These are phyloP conservation scores for Fusarium proliferatum DNA, from an alignment of 2,329 filamentous ascomycete genomes.

Conservation along the genomic window DNA sequence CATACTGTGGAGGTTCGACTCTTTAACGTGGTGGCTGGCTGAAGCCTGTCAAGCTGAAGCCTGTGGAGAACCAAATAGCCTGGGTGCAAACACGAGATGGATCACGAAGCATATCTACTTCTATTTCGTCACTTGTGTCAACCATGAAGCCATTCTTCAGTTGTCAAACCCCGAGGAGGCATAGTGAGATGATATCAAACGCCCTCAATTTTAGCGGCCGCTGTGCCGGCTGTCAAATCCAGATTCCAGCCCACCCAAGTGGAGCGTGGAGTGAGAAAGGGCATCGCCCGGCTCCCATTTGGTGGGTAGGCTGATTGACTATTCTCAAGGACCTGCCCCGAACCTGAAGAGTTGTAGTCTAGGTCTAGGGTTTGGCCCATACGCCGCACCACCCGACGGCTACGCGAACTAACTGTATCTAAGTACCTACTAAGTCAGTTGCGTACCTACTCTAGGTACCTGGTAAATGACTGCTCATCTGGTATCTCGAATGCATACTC, in stretches of 20 bases:
- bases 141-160: neutral
- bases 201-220: conserved; percentile 46
- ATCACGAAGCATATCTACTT: neutral
- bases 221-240: conserved; percentile 35
- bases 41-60: neutral
- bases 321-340: conserved; percentile 5
- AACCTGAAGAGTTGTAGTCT: conserved; percentile 4
- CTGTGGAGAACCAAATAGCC: neutral
- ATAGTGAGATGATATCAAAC: conserved; percentile 9
- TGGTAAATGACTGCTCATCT: neutral
- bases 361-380: neutral
- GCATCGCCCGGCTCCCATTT: conserved; percentile 5
- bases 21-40: neutral
- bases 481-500: neutral
- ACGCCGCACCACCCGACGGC: neutral
- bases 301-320: neutral
- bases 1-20: neutral
- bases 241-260: conserved; percentile 39
- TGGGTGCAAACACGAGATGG: neutral
- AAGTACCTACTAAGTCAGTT: neutral
- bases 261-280: conserved; percentile 36
- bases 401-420: neutral
- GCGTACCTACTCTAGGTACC: neutral
- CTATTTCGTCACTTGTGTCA: neutral
- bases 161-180: neutral